Conservation (phyloP, 768 basidiomycete species). For the Panaeolus papilionaceus region DNA sequence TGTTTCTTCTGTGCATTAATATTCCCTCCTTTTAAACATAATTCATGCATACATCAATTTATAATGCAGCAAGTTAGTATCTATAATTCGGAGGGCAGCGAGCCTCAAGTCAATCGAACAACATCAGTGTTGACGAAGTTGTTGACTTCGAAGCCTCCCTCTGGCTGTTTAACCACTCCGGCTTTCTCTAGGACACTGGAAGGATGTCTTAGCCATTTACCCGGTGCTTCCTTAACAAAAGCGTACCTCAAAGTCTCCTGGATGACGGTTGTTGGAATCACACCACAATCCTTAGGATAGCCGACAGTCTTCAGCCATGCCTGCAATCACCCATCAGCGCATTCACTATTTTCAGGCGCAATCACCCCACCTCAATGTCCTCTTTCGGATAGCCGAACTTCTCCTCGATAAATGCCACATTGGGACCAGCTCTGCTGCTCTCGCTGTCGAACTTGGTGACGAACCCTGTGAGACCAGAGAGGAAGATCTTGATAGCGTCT, state of each 20-base stretch:
- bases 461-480: slow-evolving; percentile 65
- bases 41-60: background rate
- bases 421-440: slow-evolving; percentile 59
- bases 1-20: background rate
- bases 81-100: background rate
- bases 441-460: slow-evolving; percentile 70
- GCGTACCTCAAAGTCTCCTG: slow-evolving; percentile 72
- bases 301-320: slow-evolving; percentile 84
- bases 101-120: slow-evolving; percentile 48
- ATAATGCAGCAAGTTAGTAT: background rate
- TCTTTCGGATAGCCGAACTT: slow-evolving; percentile 83
- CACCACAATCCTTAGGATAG: slow-evolving; percentile 71
- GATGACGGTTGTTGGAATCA: slow-evolving; percentile 70
- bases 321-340: slow-evolving; percentile 39
- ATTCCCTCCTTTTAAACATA: background rate
- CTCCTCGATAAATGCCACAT: slow-evolving; percentile 77
- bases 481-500: slow-evolving; percentile 59
- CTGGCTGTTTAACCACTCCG: slow-evolving; percentile 68
- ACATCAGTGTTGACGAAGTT: slow-evolving; percentile 65
- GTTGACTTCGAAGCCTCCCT: slow-evolving; percentile 58
- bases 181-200: slow-evolving; percentile 76
- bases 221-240: background rate
- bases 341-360: background rate
- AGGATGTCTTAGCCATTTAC: slow-evolving; percentile 15
- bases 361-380: slow-evolving; percentile 70